A percentile compares a stretch with the other conserved stretches of the same genome.
Conservation (phyloP, 208 protist genomes). For the Wallacemonas sp. region DNA sequence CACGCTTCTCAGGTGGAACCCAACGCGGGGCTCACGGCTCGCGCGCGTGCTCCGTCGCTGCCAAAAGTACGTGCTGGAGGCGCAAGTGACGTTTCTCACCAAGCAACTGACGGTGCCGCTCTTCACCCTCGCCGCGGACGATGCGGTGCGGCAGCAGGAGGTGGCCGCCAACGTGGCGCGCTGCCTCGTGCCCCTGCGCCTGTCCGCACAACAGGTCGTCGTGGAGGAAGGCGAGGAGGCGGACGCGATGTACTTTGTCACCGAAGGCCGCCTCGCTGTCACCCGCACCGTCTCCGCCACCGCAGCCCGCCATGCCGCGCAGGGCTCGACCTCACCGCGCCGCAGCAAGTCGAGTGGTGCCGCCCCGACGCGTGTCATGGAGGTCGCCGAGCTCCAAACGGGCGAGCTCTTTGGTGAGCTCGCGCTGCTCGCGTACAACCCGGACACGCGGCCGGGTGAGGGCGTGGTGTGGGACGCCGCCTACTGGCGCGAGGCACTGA, state of each 20-base stretch:
- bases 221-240: constrained; percentile 56
- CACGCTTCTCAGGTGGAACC: constrained; percentile 37
- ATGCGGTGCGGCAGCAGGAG: neutral
- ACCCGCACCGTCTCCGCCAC: constrained; percentile 35
- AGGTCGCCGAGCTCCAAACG: constrained; percentile 50
- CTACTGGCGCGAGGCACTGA: constrained; percentile 63
- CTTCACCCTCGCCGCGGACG: constrained; percentile 1
- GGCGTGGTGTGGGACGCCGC: constrained; percentile 47
- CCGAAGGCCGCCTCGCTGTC: constrained; percentile 52
- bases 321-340: too few species aligned
- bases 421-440: constrained; percentile 56
- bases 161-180: constrained; percentile 32
- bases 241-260: constrained; percentile 69
- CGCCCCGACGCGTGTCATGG: constrained; percentile 36
- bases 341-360: too few species aligned
- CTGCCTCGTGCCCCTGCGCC: constrained; percentile 51
- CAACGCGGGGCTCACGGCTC: constrained; percentile 19
- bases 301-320: neutral
- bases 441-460: constrained; percentile 58
- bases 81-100: constrained; percentile 38
- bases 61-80: constrained; percentile 36
- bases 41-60: constrained; percentile 33
- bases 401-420: constrained; percentile 83
- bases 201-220: constrained; percentile 42
- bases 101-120: constrained; percentile 30